Evolutionary conservation across 768 basidiomycete species (phyloP).

Genomic region (Lanmaoa rubissima): DNA sequence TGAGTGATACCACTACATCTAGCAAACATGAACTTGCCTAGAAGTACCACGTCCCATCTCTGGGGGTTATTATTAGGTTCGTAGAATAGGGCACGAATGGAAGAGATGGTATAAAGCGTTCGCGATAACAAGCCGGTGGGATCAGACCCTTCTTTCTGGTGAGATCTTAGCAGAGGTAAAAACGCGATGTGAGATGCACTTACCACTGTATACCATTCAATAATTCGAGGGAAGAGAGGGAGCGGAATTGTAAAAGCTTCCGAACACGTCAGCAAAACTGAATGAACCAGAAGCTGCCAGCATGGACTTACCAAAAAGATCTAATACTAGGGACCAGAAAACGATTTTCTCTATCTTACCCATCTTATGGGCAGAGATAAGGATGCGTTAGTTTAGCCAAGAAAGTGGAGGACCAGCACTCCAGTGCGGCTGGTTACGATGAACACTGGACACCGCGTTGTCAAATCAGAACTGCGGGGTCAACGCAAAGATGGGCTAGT

Average conservation of each 20-base stretch:
- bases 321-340: conserved; percentile 87
- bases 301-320: conserved; percentile 63
- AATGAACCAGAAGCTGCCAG: background rate
- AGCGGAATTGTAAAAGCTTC: conserved; percentile 91
- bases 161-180: background rate
- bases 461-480: background rate
- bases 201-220: conserved; percentile 86
- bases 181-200: conserved; percentile 16
- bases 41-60: conserved; percentile 91
- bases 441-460: background rate
- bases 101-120: conserved; percentile 66
- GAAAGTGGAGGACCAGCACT: background rate
- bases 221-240: conserved; percentile 97
- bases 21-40: conserved; percentile 51
- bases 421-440: background rate
- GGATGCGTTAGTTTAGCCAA: background rate
- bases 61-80: conserved; percentile 57
- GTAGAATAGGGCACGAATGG: conserved; percentile 64
- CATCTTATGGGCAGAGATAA: conserved; percentile 37
- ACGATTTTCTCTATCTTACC: conserved; percentile 75
- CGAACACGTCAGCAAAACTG: conserved; percentile 13
- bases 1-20: conserved; percentile 5
- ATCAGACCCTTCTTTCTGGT: conserved; percentile 69
- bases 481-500: background rate
- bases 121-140: conserved; percentile 69